Evolutionary conservation across 2,329 filamentous ascomycete species (phyloP).

Genomic region (Periconia sp.): DNA sequence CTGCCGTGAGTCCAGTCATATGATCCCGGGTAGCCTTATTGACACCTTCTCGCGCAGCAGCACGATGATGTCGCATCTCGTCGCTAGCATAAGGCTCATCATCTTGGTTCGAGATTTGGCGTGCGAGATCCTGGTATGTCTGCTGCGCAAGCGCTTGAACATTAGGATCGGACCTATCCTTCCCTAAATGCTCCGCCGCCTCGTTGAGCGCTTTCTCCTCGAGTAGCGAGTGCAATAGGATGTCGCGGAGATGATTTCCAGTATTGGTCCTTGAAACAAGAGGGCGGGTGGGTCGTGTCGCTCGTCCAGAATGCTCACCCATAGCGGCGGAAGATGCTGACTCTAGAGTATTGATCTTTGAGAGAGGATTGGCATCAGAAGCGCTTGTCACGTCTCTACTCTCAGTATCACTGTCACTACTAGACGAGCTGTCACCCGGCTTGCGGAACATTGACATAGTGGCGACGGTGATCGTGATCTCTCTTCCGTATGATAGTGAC

Average conservation of each 20-base stretch:
- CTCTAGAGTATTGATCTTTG: conserved; percentile 36
- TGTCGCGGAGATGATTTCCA: conserved; percentile 38
- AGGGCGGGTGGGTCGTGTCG: conserved; percentile 10
- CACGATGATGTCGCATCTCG: conserved; percentile 40
- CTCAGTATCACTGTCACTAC: conserved; percentile 28
- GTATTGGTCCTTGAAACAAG: conserved; percentile 22
- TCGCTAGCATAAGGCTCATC: conserved; percentile 47
- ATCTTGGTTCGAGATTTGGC: conserved; percentile 46
- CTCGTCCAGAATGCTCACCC: conserved; percentile 1
- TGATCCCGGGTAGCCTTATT: conserved; percentile 34
- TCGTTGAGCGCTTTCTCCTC: conserved; percentile 52
- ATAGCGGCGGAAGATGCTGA: conserved; percentile 25
- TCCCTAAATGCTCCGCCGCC: conserved; percentile 45
- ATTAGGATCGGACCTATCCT: conserved; percentile 40
- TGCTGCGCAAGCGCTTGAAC: conserved; percentile 44
- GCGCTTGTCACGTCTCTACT: conserved; percentile 21
- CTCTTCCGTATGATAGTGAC: not conserved
- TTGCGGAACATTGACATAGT: conserved; percentile 43
- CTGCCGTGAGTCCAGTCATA: conserved; percentile 25
- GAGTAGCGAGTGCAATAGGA: conserved; percentile 53
- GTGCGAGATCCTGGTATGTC: conserved; percentile 48
- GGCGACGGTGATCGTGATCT: not conserved
- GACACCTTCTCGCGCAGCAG: conserved; percentile 47
- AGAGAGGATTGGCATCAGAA: conserved; percentile 25
- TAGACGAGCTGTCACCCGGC: conserved; percentile 41